These are phyloP conservation scores for Aquilaria sinensis DNA, from an alignment of 345 rosid species.

Conservation along the genomic window DNA sequence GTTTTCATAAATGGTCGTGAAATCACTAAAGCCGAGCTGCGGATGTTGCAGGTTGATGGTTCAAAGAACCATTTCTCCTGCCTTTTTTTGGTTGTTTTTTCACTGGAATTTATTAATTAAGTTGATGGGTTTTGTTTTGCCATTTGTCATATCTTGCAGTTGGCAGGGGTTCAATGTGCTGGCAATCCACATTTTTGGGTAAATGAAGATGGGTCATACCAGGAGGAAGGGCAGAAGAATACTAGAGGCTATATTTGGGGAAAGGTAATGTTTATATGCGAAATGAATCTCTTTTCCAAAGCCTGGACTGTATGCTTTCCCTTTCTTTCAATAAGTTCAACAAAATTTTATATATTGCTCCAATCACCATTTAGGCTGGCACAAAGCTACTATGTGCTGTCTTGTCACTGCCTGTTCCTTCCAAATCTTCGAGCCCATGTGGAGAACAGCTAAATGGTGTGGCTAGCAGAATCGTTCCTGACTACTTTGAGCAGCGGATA, in stretches of 20 bases:
- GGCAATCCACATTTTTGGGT: slow-evolving; percentile 99
- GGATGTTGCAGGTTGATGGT: slow-evolving; percentile 88
- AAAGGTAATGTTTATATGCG: slow-evolving; percentile 43
- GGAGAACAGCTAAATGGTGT: slow-evolving; percentile 54
- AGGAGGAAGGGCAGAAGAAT: slow-evolving; percentile 99
- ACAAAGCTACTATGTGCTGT: slow-evolving; percentile 90
- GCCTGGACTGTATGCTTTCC: background rate
- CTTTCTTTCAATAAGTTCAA: background rate
- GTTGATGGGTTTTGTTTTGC: slow-evolving; percentile 8
- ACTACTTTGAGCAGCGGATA: slow-evolving; percentile 66
- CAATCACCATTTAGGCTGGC: slow-evolving; percentile 57
- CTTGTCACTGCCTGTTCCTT: slow-evolving; percentile 90
- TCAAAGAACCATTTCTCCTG: background rate
- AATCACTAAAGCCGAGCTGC: slow-evolving; percentile 86
- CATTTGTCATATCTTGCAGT: slow-evolving; percentile 42
- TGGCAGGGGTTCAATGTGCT: slow-evolving; percentile 99
- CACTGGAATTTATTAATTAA: slow-evolving; percentile 7
- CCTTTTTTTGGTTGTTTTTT: background rate
- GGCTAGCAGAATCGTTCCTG: slow-evolving; percentile 59
- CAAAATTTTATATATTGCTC: slow-evolving; percentile 14
- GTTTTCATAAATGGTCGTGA: slow-evolving; percentile 94
- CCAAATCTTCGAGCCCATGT: slow-evolving; percentile 51
- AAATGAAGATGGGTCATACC: slow-evolving; percentile 98
- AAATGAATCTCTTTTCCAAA: background rate
- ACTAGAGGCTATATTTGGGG: slow-evolving; percentile 99